These are phyloP conservation scores for Ballota nigra DNA, from an alignment of 257 asterid genomes.

Conservation along the genomic window DNA sequence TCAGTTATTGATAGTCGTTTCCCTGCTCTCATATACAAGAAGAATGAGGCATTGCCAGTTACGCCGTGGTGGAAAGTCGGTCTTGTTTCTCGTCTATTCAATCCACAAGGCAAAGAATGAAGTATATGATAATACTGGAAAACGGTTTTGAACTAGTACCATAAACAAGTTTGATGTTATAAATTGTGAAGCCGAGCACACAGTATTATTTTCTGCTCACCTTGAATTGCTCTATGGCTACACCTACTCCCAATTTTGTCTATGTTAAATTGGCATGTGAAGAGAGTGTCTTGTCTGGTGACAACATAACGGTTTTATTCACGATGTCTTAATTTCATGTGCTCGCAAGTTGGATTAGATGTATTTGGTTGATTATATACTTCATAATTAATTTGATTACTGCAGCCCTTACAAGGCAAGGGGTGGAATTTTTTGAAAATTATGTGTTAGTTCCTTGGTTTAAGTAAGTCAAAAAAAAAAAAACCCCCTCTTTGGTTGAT, in stretches of 20 bases:
- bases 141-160: background rate
- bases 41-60: slow-evolving; percentile 40
- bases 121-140: slow-evolving; percentile 6
- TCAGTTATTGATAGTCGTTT: slow-evolving; percentile 27
- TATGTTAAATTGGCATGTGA: background rate
- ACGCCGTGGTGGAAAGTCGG: slow-evolving; percentile 95
- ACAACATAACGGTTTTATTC: background rate
- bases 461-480: too few species aligned
- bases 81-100: slow-evolving; percentile 4
- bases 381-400: too few species aligned
- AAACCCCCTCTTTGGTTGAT: too few species aligned
- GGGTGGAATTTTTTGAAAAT: too few species aligned
- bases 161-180: background rate
- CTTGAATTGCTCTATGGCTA: too few species aligned
- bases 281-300: background rate
- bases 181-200: background rate
- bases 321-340: background rate
- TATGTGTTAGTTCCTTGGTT: too few species aligned
- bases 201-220: background rate
- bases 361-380: too few species aligned
- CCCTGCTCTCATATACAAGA: slow-evolving; percentile 58
- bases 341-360: background rate
- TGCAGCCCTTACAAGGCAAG: too few species aligned
- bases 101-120: background rate
- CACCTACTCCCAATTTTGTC: too few species aligned